phyloP scores from a whole-genome alignment of 2,329 filamentous ascomycete species.

The Immersiporthe knoxdaviesiana region DNA sequence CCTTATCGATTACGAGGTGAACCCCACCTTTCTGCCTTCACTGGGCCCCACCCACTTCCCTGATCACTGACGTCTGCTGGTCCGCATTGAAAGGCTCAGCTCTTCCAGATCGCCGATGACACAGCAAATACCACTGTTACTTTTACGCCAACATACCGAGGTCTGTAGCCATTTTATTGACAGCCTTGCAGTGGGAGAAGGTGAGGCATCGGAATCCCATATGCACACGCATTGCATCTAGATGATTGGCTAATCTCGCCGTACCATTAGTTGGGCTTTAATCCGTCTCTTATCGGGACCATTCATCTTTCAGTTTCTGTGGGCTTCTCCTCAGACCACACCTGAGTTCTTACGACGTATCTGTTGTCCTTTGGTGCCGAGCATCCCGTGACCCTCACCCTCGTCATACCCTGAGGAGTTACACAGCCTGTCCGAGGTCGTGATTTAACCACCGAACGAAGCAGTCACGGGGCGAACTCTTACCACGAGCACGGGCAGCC shows the following conservation, averaged over 20 bases:
- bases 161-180: background rate
- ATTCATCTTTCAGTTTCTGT: background rate
- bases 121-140: background rate
- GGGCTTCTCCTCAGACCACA: background rate
- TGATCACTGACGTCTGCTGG: slow-evolving; percentile 25
- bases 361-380: background rate
- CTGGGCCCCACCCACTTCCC: slow-evolving; percentile 16
- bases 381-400: background rate
- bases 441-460: slow-evolving; percentile 6
- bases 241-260: background rate
- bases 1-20: slow-evolving; percentile 15
- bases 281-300: background rate
- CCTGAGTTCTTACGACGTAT: background rate
- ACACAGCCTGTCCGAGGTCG: slow-evolving; percentile 4
- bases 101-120: slow-evolving; percentile 33
- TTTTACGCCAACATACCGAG: background rate
- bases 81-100: background rate
- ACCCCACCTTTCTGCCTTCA: slow-evolving; percentile 13
- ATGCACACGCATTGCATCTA: background rate
- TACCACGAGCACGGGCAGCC: background rate
- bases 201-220: background rate
- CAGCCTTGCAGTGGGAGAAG: background rate
- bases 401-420: slow-evolving; percentile 13
- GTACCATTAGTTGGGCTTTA: background rate
- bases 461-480: slow-evolving; percentile 6